phyloP scores from a whole-genome alignment of 129 eudicot species.

The Dittrichia graveolens region DNA sequence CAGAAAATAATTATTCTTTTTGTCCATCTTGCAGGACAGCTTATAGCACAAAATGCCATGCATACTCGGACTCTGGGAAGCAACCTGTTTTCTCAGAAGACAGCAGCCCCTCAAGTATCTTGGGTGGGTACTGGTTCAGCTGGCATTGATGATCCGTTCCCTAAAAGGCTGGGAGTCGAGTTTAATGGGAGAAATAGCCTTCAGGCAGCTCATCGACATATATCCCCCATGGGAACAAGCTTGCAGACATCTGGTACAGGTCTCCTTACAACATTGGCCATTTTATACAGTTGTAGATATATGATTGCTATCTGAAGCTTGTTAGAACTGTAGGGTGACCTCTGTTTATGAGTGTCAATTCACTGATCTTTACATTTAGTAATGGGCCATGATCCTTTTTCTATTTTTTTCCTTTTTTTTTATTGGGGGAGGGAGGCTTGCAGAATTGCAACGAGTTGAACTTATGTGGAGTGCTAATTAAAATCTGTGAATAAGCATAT shows the following conservation, averaged over 20 bases:
- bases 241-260: conserved; percentile 37
- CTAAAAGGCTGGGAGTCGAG: conserved; percentile 62
- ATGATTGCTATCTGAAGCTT: conserved; percentile 11
- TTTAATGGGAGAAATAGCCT: conserved; percentile 22
- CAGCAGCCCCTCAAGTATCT: conserved; percentile 29
- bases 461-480: no score
- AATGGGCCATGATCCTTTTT: no score
- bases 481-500: no score
- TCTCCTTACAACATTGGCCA: conserved; percentile 12
- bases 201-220: conserved; percentile 30
- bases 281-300: conserved; percentile 13
- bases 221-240: conserved; percentile 27
- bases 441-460: no score
- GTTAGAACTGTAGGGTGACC: conserved; percentile 1
- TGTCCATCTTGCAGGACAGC: conserved; percentile 29
- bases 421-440: no score
- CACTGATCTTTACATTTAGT: no score
- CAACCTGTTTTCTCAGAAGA: conserved; percentile 34
- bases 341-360: background rate
- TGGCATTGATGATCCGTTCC: conserved; percentile 38
- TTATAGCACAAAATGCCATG: conserved; percentile 26
- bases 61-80: conserved; percentile 29
- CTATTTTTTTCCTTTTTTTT: no score
- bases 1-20: background rate
- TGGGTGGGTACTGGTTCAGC: conserved; percentile 33